Conservation (phyloP, 1,284 basidiomycete species). For the Coniferiporia sulphurascens region DNA sequence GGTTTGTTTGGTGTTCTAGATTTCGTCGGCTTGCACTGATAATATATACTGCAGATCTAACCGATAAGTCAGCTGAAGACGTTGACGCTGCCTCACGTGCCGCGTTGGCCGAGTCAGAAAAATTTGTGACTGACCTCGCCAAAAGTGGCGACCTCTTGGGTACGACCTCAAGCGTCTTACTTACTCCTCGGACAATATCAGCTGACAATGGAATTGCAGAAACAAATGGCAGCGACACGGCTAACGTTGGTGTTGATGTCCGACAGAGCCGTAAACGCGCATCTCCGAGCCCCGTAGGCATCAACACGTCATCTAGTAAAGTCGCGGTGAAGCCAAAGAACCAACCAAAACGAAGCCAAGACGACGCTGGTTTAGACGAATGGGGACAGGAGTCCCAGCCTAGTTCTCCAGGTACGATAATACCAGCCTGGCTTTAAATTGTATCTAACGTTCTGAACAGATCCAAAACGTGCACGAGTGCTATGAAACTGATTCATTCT, state of each 20-base stretch:
- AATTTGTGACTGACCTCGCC: slow-evolving; percentile 4
- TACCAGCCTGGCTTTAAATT: not conserved
- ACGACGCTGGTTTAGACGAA: slow-evolving; percentile 15
- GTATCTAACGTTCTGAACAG: not conserved
- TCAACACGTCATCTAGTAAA: too few species aligned
- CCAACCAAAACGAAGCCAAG: slow-evolving; percentile 14
- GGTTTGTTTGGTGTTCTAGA: slow-evolving; percentile 4
- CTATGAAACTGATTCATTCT: not conserved
- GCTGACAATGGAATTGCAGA: not conserved
- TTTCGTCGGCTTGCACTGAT: not conserved
- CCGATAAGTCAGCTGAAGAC: slow-evolving; percentile 5
- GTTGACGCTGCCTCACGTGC: slow-evolving; percentile 7
- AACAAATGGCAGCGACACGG: not conserved
- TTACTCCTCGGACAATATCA: not conserved
- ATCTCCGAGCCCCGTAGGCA: not conserved
- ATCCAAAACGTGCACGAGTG: slow-evolving; percentile 12
- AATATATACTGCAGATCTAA: not conserved
- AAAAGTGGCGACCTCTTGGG: not conserved
- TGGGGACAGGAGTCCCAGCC: slow-evolving; percentile 3
- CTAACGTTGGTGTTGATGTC: not conserved
- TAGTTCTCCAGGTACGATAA: slow-evolving; percentile 14
- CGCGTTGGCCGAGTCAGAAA: slow-evolving; percentile 9
- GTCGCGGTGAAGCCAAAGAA: too few species aligned
- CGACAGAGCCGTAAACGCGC: not conserved
- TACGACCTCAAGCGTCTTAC: not conserved